A percentile compares a stretch with the other conserved stretches of the same genome.
phyloP scores from a whole-genome alignment of 208 protist species.

The Leishmania martiniquensis region DNA sequence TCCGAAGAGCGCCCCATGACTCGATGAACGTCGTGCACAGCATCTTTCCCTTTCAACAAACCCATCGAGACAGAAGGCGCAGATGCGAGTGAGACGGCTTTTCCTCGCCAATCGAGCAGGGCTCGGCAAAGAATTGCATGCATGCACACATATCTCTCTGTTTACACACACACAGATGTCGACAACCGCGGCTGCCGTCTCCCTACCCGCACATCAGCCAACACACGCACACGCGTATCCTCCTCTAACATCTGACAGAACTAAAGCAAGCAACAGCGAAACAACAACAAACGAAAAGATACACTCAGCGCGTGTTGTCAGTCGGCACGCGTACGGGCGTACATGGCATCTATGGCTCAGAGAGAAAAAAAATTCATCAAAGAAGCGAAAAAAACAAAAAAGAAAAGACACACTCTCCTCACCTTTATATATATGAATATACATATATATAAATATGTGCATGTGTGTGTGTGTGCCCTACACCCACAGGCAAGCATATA shows the following conservation, averaged over 20 bases:
- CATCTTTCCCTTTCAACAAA: slow-evolving; percentile 10
- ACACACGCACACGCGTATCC: not conserved
- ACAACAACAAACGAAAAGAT: slow-evolving; percentile 4
- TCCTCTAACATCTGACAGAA: not conserved
- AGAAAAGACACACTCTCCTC: not conserved
- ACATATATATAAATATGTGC: slow-evolving; percentile 2
- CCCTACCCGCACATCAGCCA: not conserved
- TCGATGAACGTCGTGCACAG: not conserved
- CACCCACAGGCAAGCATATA: too few relatives aligned
- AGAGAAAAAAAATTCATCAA: not conserved
- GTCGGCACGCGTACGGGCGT: not conserved
- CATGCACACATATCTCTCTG: not conserved
- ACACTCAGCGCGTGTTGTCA: not conserved
- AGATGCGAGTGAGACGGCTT: not conserved
- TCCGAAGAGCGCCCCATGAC: not conserved
- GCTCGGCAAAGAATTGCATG: not conserved
- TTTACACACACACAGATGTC: not conserved
- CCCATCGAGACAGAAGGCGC: not conserved
- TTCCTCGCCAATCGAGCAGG: not conserved
- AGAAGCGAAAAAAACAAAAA: not conserved
- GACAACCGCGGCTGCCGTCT: not conserved
- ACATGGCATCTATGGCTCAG: not conserved
- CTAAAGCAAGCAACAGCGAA: not conserved
- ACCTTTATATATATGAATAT: too few relatives aligned
- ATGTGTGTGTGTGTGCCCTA: too few relatives aligned